Evolutionary conservation across 2,329 filamentous ascomycete genomes (phyloP).

Genomic region (Diaporthe sp.): DNA sequence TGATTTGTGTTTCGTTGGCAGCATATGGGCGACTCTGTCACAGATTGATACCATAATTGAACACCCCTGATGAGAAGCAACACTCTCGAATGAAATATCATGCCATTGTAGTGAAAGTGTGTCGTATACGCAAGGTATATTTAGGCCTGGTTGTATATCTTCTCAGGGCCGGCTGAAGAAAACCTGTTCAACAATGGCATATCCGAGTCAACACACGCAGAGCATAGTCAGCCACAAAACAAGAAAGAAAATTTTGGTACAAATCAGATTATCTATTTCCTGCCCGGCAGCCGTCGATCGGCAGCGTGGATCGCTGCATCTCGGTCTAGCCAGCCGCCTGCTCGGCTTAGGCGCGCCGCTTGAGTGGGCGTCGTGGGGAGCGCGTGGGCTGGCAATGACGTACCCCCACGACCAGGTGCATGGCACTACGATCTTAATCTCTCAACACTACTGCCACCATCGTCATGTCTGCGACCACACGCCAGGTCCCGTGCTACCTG

Average conservation of each 20-base stretch:
- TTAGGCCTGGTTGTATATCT: too few species aligned
- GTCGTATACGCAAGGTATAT: not conserved
- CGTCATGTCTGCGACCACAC: slow-evolving; percentile 9
- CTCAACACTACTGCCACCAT: slow-evolving; percentile 23
- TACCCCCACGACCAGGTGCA: not conserved
- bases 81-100: not conserved
- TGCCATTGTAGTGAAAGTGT: not conserved
- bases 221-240: too few species aligned
- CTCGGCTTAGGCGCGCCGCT: not conserved
- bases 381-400: slow-evolving; percentile 29
- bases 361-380: not conserved
- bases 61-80: too few species aligned
- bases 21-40: not conserved
- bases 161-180: not conserved
- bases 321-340: slow-evolving; percentile 13
- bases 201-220: not conserved
- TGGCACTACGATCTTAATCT: slow-evolving; percentile 1
- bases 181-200: not conserved
- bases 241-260: not conserved
- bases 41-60: not conserved
- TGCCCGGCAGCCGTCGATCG: slow-evolving; percentile 4
- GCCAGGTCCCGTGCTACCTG: not conserved
- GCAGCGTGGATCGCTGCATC: not conserved
- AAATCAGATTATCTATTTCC: not conserved
- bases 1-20: not conserved